Evolutionary conservation across 139 green algal genomes (phyloP).

Genomic region (Yamagishiella unicocca): DNA sequence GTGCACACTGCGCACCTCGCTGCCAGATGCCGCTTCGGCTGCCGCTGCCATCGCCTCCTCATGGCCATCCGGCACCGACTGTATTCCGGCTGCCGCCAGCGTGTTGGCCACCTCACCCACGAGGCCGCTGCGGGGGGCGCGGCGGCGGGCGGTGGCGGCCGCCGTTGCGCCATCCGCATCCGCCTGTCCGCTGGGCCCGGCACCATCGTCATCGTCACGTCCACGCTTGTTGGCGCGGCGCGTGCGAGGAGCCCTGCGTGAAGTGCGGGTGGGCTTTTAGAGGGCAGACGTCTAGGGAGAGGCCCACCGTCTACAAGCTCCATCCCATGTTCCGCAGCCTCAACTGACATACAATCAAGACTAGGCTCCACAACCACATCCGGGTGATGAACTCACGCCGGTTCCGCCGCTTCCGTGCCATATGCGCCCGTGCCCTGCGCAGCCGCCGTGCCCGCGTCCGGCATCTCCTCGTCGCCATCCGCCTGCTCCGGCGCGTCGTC

Average conservation of each 20-base stretch:
- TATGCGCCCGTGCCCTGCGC: conserved; percentile 32
- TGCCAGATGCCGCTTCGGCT: not conserved
- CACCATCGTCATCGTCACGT: not conserved
- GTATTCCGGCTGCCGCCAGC: conserved; percentile 14
- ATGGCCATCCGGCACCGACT: conserved; percentile 32
- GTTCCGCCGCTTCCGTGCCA: not conserved
- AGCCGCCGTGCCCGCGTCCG: not conserved
- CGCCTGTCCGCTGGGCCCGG: not conserved
- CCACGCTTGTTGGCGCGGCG: not conserved
- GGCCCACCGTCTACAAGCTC: too few species aligned
- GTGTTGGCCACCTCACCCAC: not conserved
- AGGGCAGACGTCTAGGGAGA: not conserved
- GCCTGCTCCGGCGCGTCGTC: not conserved
- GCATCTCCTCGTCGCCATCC: conserved; percentile 11
- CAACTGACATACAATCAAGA: too few species aligned
- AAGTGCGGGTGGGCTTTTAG: not conserved
- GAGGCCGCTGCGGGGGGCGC: not conserved
- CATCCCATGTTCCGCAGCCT: not conserved
- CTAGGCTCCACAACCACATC: too few species aligned
- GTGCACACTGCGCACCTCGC: conserved; percentile 8
- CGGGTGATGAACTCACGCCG: conserved; percentile 2
- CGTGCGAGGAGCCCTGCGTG: not conserved
- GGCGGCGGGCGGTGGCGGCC: not conserved
- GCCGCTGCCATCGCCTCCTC: conserved; percentile 28
- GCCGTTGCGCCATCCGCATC: not conserved